Base-by-base conservation (phyloP, 345 rosid genomes). In the Salix arbutifolia region DNA sequence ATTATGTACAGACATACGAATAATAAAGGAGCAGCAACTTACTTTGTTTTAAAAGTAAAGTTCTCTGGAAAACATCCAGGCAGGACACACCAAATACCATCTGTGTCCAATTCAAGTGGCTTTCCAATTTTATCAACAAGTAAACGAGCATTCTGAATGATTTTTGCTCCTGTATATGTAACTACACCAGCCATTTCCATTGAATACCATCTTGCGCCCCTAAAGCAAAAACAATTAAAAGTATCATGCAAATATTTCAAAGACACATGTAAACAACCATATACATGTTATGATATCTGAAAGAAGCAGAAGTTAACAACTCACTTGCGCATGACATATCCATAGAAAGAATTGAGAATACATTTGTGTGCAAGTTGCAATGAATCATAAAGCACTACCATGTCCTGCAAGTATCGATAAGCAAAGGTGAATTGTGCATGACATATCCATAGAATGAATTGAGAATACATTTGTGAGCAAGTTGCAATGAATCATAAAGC, bases 111-210 rank as follows among this genome's bases (percentile, higher is more conserved):
- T 80, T 95, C 99, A 86, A 95, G 97, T 68, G 99, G 99, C 83
- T 91, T 95, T 83, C 99, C 99, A 83, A 95, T 95, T 86, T 89
- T 89, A 71, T 95, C 96, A 82, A 95, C 88, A 74, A 95, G 97
- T 83, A 93, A 83, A 70, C 91, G 94, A 76, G 99, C 99, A 86
- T 93, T 93, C 84, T 95, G 99, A 79, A 95, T 95, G 67, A 95
- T 95, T 89, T 95, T 95, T 81, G 97, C 99, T 78, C 99, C 99
- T 73, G 98, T 95, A 82, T 95, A 93, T 31, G 99, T 95, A 80
- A 95, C 99, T 67, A 93, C 99, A 79, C 99, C 97, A 79, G 99
- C 99, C 99, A 95, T 95, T 90, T 95, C 99, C 99, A 93, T 95
- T 26, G 99, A 95, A 86, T 93, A 95, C 99, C 99, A 93, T 85